These are phyloP conservation scores for Neostapfia colusana DNA, from an alignment of 176 grass and related monocot genomes.

Conservation along the genomic window DNA sequence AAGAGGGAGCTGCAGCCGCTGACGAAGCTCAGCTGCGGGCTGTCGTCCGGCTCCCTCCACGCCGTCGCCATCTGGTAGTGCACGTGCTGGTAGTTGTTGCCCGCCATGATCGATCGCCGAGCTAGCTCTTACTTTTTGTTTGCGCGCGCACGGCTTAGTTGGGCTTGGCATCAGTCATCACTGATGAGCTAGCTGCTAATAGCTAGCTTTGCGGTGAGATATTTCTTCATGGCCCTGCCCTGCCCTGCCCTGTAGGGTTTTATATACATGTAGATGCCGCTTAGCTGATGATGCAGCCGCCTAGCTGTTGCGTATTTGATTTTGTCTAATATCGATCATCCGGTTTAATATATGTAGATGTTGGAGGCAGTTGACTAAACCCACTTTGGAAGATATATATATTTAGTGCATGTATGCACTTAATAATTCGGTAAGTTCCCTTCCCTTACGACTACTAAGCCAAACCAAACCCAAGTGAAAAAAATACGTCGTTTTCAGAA, in stretches of 20 bases:
- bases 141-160: neutral
- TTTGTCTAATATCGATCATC: slow-evolving; percentile 3
- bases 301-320: neutral
- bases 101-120: slow-evolving; percentile 37
- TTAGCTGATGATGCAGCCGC: neutral
- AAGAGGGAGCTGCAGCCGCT: slow-evolving; percentile 66
- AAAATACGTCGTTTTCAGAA: slow-evolving; percentile 18
- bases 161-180: neutral
- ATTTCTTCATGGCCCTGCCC: slow-evolving; percentile 40
- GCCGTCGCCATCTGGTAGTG: slow-evolving; percentile 34
- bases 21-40: slow-evolving; percentile 50
- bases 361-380: slow-evolving; percentile 38
- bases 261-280: neutral
- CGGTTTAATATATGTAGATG: neutral
- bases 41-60: slow-evolving; percentile 56
- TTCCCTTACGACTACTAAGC: neutral
- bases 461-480: slow-evolving; percentile 1
- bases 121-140: neutral
- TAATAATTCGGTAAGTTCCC: neutral
- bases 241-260: slow-evolving; percentile 9
- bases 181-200: neutral
- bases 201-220: slow-evolving; percentile 3
- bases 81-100: slow-evolving; percentile 54
- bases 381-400: neutral
- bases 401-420: neutral